phyloP scores from a whole-genome alignment of 2,329 filamentous ascomycete species.

The Emericellopsis cladophorae region DNA sequence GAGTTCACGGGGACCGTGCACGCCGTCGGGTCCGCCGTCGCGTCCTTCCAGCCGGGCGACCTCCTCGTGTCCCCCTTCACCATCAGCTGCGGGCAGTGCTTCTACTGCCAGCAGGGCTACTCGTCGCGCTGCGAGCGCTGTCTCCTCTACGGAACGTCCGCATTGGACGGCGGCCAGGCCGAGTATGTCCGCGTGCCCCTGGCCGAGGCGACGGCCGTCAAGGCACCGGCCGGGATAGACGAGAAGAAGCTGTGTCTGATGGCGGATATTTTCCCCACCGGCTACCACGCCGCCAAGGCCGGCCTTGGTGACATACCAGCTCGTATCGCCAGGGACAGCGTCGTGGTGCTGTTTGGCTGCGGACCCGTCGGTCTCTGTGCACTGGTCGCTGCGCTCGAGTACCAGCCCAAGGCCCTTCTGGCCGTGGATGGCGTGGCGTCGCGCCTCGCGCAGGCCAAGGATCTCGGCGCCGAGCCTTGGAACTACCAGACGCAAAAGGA shows the following conservation, averaged over 20 bases:
- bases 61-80: constrained; percentile 77
- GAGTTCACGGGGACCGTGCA: constrained; percentile 74
- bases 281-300: constrained; percentile 72
- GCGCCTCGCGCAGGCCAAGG: constrained; percentile 59
- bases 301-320: constrained; percentile 49
- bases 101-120: constrained; percentile 69
- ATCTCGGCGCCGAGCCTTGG: constrained; percentile 69
- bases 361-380: constrained; percentile 80
- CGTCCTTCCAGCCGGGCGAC: constrained; percentile 59
- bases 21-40: constrained; percentile 54
- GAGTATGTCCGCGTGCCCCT: constrained; percentile 72
- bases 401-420: constrained; percentile 58
- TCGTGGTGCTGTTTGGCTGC: constrained; percentile 72
- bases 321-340: constrained; percentile 28
- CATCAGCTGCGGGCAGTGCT: constrained; percentile 43
- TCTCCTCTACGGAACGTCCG: constrained; percentile 55
- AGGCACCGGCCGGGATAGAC: constrained; percentile 35
- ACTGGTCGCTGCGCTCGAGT: constrained; percentile 59
- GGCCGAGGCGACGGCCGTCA: constrained; percentile 31
- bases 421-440: constrained; percentile 69
- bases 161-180: constrained; percentile 67
- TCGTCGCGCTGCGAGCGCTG: constrained; percentile 65
- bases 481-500: constrained; percentile 61
- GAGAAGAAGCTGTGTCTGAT: constrained; percentile 71
- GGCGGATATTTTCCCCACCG: constrained; percentile 89